Conservation (phyloP, 2,329 filamentous ascomycete genomes). For the Cladosporium phlei region DNA sequence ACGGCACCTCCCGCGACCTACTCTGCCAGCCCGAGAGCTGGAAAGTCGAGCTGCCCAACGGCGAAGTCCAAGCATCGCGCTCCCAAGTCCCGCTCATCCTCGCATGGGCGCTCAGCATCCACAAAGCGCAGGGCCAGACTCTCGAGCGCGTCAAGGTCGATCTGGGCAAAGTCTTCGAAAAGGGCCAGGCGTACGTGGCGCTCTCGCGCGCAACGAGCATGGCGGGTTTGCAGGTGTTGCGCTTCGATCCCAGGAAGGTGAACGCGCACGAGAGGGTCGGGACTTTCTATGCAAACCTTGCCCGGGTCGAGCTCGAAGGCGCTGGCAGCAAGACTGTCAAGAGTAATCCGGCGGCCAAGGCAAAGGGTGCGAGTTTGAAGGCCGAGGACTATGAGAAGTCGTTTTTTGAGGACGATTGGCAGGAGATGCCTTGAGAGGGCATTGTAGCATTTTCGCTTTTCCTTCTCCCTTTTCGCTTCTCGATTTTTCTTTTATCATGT, state of each 20-base stretch:
- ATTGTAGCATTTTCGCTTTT: no score
- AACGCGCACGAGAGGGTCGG: conserved; percentile 88
- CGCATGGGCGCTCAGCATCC: conserved; percentile 94
- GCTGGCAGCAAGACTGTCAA: neutral
- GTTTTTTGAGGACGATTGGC: conserved; percentile 16
- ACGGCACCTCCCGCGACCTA: conserved; percentile 70
- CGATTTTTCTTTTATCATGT: no score
- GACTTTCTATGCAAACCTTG: conserved; percentile 77
- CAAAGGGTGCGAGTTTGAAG: conserved; percentile 3
- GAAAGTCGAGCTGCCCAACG: conserved; percentile 96
- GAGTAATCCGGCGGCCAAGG: neutral
- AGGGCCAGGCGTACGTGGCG: conserved; percentile 95
- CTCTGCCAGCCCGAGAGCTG: conserved; percentile 84
- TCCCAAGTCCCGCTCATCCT: conserved; percentile 75
- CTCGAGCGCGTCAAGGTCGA: conserved; percentile 92
- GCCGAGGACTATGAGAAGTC: conserved; percentile 22
- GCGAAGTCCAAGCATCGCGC: conserved; percentile 85
- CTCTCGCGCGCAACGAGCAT: conserved; percentile 88
- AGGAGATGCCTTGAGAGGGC: conserved; percentile 6
- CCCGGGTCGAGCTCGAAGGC: conserved; percentile 56
- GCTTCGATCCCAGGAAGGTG: conserved; percentile 85
- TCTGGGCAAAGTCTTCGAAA: conserved; percentile 87
- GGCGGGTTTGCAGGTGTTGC: conserved; percentile 76
- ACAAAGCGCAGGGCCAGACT: conserved; percentile 96
- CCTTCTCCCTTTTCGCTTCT: no score